Evolutionary conservation across 208 protist genomes (phyloP).

Genomic region (Spongospora subterranea): DNA sequence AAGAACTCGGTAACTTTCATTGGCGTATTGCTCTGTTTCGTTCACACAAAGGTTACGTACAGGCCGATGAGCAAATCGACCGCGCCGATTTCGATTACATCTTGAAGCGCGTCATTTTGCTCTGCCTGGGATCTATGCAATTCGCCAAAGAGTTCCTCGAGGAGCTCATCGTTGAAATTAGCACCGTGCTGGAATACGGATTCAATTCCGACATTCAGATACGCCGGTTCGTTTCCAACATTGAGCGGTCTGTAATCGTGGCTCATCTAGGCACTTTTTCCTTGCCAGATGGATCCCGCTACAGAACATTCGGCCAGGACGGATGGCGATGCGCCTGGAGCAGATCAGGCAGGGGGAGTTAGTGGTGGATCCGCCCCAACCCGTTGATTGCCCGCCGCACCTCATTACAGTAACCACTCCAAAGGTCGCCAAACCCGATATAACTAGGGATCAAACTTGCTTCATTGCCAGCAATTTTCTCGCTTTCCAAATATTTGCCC

Average conservation of each 20-base stretch:
- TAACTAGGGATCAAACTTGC: no score
- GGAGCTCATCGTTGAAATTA: background rate
- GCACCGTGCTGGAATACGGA: background rate
- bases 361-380: background rate
- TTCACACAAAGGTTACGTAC: background rate
- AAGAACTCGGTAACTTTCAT: background rate
- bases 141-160: background rate
- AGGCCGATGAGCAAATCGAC: background rate
- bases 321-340: background rate
- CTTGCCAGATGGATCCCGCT: background rate
- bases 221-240: background rate
- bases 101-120: background rate
- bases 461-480: no score
- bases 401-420: no score
- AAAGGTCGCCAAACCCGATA: no score
- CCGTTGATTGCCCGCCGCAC: background rate
- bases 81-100: background rate
- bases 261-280: background rate
- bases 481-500: no score
- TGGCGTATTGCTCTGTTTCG: background rate
- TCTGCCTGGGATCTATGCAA: background rate
- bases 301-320: background rate
- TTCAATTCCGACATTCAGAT: background rate
- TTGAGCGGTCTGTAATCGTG: background rate
- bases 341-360: background rate